Percentiles rank a stretch among this genome's conserved stretches.
Conservation (phyloP, 257 asterid genomes). For the Fraxinus anomala region DNA sequence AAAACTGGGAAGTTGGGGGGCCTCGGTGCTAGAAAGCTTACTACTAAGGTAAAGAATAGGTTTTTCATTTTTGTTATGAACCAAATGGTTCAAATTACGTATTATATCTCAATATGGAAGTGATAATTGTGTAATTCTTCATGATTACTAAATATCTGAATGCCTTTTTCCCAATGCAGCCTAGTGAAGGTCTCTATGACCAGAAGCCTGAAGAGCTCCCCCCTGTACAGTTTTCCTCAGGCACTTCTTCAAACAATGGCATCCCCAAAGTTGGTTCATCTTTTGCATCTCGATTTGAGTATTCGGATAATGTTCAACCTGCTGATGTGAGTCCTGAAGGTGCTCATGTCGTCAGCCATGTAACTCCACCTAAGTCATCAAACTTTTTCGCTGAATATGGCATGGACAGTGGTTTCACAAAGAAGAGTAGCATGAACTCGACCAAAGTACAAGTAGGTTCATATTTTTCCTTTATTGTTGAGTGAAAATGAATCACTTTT, state of each 20-base stretch:
- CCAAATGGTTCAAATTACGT: neutral
- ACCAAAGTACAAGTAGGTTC: constrained; percentile 46
- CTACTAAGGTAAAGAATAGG: constrained; percentile 57
- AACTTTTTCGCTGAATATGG: constrained; percentile 53
- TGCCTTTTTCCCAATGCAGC: constrained; percentile 48
- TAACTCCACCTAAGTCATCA: constrained; percentile 64
- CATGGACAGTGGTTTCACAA: constrained; percentile 47
- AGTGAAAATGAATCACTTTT: neutral
- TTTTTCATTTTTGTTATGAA: neutral
- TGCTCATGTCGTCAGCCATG: constrained; percentile 59
- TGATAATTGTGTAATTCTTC: constrained; percentile 13
- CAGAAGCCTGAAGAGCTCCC: constrained; percentile 84
- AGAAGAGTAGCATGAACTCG: constrained; percentile 42
- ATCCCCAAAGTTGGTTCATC: constrained; percentile 51
- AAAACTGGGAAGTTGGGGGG: constrained; percentile 89
- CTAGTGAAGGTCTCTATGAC: constrained; percentile 89
- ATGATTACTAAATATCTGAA: constrained; percentile 19
- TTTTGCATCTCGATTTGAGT: constrained; percentile 79
- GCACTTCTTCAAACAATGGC: constrained; percentile 49
- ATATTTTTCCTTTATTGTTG: neutral
- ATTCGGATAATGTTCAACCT: constrained; percentile 65
- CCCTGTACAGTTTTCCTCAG: constrained; percentile 60
- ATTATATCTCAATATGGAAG: neutral
- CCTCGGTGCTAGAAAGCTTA: constrained; percentile 90
- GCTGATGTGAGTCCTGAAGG: constrained; percentile 72